Evolutionary conservation across 768 basidiomycete genomes (phyloP).

Genomic region (Russula olivacea): DNA sequence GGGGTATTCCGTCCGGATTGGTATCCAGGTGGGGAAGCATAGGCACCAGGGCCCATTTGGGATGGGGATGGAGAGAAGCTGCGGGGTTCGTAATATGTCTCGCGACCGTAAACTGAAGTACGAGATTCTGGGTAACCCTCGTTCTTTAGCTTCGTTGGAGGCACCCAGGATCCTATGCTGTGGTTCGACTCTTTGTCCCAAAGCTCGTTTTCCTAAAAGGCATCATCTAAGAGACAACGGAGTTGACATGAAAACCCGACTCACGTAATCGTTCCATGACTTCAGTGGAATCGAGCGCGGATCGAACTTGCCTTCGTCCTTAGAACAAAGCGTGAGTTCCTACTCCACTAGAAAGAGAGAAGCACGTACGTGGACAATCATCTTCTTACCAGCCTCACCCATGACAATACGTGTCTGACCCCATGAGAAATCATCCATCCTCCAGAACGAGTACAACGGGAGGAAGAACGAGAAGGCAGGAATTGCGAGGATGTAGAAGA

Average conservation of each 20-base stretch:
- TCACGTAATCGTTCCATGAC: conserved; percentile 92
- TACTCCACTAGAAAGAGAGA: neutral
- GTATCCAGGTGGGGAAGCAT: conserved; percentile 56
- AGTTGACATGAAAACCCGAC: conserved; percentile 28
- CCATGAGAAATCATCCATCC: conserved; percentile 98
- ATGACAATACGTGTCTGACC: conserved; percentile 88
- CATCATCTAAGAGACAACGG: conserved; percentile 2
- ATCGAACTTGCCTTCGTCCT: conserved; percentile 99
- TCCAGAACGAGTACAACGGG: conserved; percentile 95
- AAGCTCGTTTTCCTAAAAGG: conserved; percentile 77
- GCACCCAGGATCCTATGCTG: conserved; percentile 89
- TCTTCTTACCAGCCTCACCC: conserved; percentile 92
- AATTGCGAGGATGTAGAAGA: conserved; percentile 93
- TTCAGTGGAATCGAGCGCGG: conserved; percentile 89
- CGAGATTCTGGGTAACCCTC: conserved; percentile 74
- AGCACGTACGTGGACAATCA: conserved; percentile 80
- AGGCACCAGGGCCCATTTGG: conserved; percentile 50
- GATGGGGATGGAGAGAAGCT: conserved; percentile 61
- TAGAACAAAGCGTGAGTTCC: conserved; percentile 14
- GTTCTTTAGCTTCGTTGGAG: conserved; percentile 62
- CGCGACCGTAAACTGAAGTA: conserved; percentile 80
- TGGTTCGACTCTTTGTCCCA: conserved; percentile 98
- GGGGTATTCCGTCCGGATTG: conserved; percentile 76
- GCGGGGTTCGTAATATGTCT: conserved; percentile 74
- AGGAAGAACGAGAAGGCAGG: conserved; percentile 91